Conservation (phyloP, 2,329 filamentous ascomycete genomes). For the Ophiostoma sp. region DNA sequence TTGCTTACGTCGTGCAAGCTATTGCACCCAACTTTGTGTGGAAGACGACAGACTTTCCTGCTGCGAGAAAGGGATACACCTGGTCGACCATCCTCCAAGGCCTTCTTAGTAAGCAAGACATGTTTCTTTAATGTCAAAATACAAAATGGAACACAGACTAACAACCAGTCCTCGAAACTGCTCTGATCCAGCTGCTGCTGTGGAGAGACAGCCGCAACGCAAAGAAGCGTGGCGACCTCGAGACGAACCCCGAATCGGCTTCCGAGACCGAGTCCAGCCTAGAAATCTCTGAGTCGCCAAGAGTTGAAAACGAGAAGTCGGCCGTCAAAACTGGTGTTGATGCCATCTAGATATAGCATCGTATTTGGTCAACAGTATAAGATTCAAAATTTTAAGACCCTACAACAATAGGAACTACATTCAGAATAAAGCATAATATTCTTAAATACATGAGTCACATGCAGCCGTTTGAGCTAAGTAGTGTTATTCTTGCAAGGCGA, state of each 20-base stretch:
- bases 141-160: background rate
- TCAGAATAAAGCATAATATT: too few relatives aligned
- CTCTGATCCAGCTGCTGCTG: constrained; percentile 3
- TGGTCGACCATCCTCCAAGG: constrained; percentile 36
- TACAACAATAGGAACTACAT: too few relatives aligned
- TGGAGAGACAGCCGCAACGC: constrained; percentile 11
- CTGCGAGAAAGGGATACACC: constrained; percentile 36
- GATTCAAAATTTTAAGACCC: too few relatives aligned
- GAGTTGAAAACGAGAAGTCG: constrained; percentile 1
- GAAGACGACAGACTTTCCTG: constrained; percentile 39
- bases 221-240: constrained; percentile 7
- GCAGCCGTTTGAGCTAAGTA: too few relatives aligned
- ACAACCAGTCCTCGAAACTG: background rate
- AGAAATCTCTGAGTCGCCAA: background rate
- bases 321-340: background rate
- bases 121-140: too few relatives aligned
- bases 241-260: background rate
- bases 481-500: too few relatives aligned
- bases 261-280: background rate
- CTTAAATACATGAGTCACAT: too few relatives aligned
- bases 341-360: background rate
- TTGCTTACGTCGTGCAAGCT: constrained; percentile 28
- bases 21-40: constrained; percentile 31
- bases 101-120: constrained; percentile 28
- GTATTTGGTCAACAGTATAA: too few relatives aligned